Conservation (phyloP, 139 green algal species). For the Volvox africanus region DNA sequence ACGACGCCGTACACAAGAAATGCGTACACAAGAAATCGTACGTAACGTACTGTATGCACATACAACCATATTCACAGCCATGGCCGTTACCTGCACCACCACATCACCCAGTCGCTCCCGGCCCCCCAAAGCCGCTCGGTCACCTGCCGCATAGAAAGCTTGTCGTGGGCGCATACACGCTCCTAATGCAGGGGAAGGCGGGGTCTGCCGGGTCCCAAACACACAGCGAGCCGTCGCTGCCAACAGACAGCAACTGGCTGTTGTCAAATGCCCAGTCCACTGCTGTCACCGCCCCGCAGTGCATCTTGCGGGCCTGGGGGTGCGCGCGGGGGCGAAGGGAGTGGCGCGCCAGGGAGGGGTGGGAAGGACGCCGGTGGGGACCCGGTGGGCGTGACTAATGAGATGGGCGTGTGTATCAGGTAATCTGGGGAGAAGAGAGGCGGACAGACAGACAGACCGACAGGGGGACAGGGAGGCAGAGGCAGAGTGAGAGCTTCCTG, state of each 20-base stretch:
- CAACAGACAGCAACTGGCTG: slow-evolving; percentile 53
- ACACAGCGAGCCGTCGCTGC: slow-evolving; percentile 44
- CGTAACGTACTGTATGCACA: background rate
- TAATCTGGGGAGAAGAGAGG: no score
- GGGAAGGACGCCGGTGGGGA: background rate
- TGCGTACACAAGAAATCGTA: background rate
- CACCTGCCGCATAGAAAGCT: slow-evolving; percentile 44
- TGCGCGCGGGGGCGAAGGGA: no score
- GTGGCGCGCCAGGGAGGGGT: no score
- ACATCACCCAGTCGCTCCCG: no score
- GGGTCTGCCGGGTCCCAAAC: slow-evolving; percentile 44
- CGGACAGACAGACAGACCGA: background rate
- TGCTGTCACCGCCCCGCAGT: background rate
- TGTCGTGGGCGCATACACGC: background rate
- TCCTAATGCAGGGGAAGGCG: background rate
- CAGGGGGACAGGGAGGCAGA: background rate
- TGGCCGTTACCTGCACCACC: background rate
- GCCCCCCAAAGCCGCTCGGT: no score
- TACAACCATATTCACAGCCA: no score
- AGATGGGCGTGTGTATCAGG: no score
- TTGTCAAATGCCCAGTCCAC: slow-evolving; percentile 63
- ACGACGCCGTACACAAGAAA: background rate
- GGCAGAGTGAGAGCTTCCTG: no score
- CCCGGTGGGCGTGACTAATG: background rate
- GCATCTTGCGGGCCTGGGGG: slow-evolving; percentile 34